Evolutionary conservation across 148 eudicot genomes (phyloP), one percentile per base, ranked within the genome.

Genomic region (Cornus kousa): DNA sequence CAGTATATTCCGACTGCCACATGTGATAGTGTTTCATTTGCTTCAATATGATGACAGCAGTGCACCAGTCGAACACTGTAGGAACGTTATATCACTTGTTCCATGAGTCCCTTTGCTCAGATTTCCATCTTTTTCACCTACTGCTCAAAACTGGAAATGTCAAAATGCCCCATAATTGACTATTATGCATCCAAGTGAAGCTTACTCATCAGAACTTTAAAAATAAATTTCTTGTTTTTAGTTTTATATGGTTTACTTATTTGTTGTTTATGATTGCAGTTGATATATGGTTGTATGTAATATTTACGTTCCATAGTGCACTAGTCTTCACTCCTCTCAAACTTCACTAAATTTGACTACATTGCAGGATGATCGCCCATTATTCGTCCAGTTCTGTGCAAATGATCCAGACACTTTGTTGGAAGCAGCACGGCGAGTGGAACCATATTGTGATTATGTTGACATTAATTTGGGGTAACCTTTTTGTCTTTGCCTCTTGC

Each of bases 381-480:
- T 96, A 57, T 93, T 96, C 87, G 98, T 96, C 75, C 99, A 96
- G 75, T 96, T 94, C 69, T 96, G 99, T 84, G 99, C 99, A 4
- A 93, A 96, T 83, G 94, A 93, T 87, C 99, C 99, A 13, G 91
- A 87, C 70, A 82, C 88, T 77, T 87, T 96, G 72, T 83, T 96
- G 81, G 95, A 92, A 76, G 98, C 99, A 16, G 99, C 99, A 57
- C 87, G 81, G 67, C 82, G 80, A 62, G 99, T 96, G 75, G 97
- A 92, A 82, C 90, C 91, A 16, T 88, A 84, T 72, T 96, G 99
- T 77, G 99, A 96, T 85, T 96, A 96, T 74, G 94, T 96, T 68
- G 99, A 96, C 83, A 96, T 96, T 74, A 96, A 96, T 83, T 78
- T 96, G 40, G 99, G 99, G 99, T 93, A 84, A 89, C 66, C 12